Evolutionary conservation across 2,329 filamentous ascomycete species (phyloP).

Genomic region (Ophiocordyceps robertsii): DNA sequence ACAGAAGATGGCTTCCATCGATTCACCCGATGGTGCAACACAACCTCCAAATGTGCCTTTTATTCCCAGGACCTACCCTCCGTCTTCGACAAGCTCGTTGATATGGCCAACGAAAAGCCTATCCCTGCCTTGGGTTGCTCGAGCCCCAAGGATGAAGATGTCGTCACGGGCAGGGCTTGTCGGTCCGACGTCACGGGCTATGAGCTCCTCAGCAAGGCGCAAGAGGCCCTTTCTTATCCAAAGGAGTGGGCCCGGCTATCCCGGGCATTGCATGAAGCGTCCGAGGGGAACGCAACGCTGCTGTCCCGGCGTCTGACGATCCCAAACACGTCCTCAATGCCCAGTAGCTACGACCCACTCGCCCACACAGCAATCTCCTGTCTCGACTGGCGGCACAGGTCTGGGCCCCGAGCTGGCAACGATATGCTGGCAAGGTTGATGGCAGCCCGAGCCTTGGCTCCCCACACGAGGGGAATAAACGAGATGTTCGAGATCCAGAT

Average conservation of each 20-base stretch:
- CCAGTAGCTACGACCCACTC: neutral
- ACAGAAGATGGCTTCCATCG: constrained; percentile 1
- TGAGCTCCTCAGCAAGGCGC: neutral
- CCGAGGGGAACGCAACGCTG: neutral
- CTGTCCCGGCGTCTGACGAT: neutral
- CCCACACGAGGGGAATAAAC: neutral
- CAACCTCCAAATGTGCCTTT: neutral
- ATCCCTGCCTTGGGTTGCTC: neutral
- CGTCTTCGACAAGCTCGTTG: neutral
- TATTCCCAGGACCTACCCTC: neutral
- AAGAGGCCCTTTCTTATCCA: neutral
- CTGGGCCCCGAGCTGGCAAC: neutral
- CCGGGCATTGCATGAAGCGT: neutral
- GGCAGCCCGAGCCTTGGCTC: neutral
- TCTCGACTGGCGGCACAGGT: neutral
- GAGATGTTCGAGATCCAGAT: constrained; percentile 1
- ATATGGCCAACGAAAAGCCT: neutral
- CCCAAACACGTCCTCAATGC: neutral
- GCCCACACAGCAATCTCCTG: constrained; percentile 1
- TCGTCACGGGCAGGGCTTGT: neutral
- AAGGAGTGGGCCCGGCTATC: neutral
- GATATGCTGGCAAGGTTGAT: neutral
- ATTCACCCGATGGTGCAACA: constrained; percentile 2
- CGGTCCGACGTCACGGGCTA: neutral
- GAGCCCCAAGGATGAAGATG: neutral